Percentiles rank a stretch among this genome's conserved stretches.
These are phyloP conservation scores for Geotrichum australiense DNA, from an alignment of 1,139 yeast genomes.

Conservation along the genomic window DNA sequence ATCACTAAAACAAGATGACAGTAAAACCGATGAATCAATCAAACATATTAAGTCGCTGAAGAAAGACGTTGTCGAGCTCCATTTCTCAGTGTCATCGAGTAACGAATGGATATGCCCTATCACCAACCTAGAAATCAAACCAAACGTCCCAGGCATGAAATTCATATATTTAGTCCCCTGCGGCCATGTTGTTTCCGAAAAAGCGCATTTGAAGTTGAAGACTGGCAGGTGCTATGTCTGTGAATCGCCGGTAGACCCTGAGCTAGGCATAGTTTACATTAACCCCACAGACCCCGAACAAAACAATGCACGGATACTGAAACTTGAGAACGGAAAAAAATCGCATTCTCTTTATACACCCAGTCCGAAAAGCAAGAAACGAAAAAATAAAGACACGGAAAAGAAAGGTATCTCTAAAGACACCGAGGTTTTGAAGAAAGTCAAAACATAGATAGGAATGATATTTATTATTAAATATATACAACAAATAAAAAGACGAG, in stretches of 20 bases:
- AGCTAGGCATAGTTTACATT: constrained; percentile 35
- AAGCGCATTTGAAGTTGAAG: constrained; percentile 27
- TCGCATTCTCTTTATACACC: no score
- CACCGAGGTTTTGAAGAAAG: no score
- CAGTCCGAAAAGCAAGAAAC: constrained; percentile 2
- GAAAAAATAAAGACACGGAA: not conserved
- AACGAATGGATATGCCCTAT: constrained; percentile 49
- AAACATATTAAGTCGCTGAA: constrained; percentile 24
- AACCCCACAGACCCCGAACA: constrained; percentile 33
- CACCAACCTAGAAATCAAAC: constrained; percentile 37
- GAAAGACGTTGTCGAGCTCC: constrained; percentile 45
- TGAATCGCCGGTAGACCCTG: constrained; percentile 28
- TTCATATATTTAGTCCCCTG: constrained; percentile 47
- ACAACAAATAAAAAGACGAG: no score
- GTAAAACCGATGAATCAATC: not conserved
- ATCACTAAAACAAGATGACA: constrained; percentile 23
- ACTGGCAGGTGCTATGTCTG: constrained; percentile 40
- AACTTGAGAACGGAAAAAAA: no score
- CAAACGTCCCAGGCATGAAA: constrained; percentile 32
- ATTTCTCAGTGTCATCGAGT: constrained; percentile 26
- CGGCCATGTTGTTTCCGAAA: constrained; percentile 46
- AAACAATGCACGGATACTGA: no score
- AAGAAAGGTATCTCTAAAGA: no score
- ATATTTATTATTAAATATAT: no score
- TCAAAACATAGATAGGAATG: no score